These are phyloP conservation scores for Sugiyamaella neomexicana DNA, from an alignment of 1,139 yeast species.

Conservation along the genomic window DNA sequence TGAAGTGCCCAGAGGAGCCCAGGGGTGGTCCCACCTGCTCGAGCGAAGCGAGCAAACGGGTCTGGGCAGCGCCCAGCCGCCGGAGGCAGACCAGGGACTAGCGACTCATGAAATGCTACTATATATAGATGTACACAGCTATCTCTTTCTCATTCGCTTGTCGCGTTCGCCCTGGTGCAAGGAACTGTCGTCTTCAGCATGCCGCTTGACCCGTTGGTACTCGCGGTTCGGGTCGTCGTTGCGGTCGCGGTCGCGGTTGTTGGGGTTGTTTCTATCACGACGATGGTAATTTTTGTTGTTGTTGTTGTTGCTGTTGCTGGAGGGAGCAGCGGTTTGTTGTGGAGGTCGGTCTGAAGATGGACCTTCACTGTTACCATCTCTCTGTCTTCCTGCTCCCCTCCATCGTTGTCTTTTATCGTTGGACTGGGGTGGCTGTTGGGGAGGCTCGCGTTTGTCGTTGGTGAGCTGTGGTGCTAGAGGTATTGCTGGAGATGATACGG, in stretches of 20 bases:
- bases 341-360: neutral
- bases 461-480: constrained; percentile 19
- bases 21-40: no score
- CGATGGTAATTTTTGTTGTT: neutral
- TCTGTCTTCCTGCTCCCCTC: neutral
- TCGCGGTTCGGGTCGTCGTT: constrained; percentile 1
- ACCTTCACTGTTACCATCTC: neutral
- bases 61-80: neutral
- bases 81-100: neutral
- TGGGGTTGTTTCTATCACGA: constrained; percentile 2
- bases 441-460: neutral
- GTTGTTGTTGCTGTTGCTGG: neutral
- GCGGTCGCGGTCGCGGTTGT: constrained; percentile 21
- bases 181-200: constrained; percentile 13
- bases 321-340: neutral
- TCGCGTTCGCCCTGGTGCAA: constrained; percentile 11
- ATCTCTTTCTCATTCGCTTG: constrained; percentile 10
- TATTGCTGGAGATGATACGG: constrained; percentile 17
- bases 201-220: constrained; percentile 11
- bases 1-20: no score
- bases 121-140: neutral
- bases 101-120: neutral
- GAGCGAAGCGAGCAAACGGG: no score
- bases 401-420: neutral
- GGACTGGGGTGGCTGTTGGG: no score